Evolutionary conservation across 495 filamentous ascomycete species (phyloP).

Genomic region (Neohortaea acidophila): DNA sequence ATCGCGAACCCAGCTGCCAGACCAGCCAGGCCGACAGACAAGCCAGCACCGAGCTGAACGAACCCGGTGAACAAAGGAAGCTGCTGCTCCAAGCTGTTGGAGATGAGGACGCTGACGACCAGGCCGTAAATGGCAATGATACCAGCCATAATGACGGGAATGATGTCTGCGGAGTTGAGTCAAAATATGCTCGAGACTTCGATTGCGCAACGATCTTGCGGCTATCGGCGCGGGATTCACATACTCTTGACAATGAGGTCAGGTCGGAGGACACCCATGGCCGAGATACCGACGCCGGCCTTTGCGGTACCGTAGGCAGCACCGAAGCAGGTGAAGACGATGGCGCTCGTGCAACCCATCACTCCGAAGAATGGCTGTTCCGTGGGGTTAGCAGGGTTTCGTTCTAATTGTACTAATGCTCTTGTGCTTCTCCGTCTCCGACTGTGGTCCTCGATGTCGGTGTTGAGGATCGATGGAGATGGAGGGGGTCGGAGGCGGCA

Average conservation of each 20-base stretch:
- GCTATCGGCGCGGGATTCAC: constrained; percentile 22
- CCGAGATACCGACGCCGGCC: constrained; percentile 94
- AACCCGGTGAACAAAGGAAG: constrained; percentile 83
- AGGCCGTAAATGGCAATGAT: constrained; percentile 99
- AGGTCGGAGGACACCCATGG: constrained; percentile 93
- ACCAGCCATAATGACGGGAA: constrained; percentile 99
- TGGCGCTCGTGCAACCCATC: constrained; percentile 95
- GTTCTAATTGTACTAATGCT: too few relatives aligned
- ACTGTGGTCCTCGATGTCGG: too few relatives aligned
- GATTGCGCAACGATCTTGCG: not conserved
- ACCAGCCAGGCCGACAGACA: constrained; percentile 91
- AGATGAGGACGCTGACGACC: constrained; percentile 95
- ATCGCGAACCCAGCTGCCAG: constrained; percentile 96
- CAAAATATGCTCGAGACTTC: constrained; percentile 64
- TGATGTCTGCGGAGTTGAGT: constrained; percentile 95
- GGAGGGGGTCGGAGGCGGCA: too few relatives aligned
- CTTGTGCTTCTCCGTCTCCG: too few relatives aligned
- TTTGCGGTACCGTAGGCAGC: constrained; percentile 98
- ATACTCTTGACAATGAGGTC: constrained; percentile 99
- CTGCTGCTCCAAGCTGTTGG: constrained; percentile 70
- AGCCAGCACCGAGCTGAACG: constrained; percentile 93
- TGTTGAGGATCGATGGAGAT: too few relatives aligned
- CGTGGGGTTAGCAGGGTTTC: too few relatives aligned
- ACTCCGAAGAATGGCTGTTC: constrained; percentile 94
- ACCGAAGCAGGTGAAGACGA: constrained; percentile 98